Base-by-base conservation (phyloP, 495 filamentous ascomycete genomes). In the Tuber magnatum region DNA sequence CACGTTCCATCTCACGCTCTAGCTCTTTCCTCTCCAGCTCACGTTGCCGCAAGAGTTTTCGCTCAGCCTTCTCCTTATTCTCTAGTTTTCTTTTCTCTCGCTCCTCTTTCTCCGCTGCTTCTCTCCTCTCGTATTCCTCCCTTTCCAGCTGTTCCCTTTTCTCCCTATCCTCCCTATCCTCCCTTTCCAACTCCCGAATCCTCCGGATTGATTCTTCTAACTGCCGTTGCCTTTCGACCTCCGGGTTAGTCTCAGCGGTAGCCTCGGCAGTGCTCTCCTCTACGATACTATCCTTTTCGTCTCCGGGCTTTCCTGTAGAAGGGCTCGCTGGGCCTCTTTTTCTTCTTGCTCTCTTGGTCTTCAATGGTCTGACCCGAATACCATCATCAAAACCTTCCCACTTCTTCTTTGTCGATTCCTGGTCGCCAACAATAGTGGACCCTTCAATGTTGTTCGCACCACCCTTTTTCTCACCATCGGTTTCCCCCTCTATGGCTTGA, bases 311-410 rank as follows among this genome's bases (percentile, higher is more conserved):
- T 79, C 75, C 73, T 68, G 46, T 69, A 38, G 76, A 79, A 56
- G 68, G 68, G 28, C 75, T 71, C 24, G 78, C 77, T 20, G 71
- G 71, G 14, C 71, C 70, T 68, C 46, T 76, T 70, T 81, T 82
- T 72, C 72, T 76, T 51, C 75, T 79, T 2, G 70, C 42, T 48
- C 77, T 77, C 40, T 80, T 79, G 40, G 73, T 75, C 68, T 80
- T 82, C 41, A 80, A 32, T 24, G 80, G 80, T 22, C 51, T 81
- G 46, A 81, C 77, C 41, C 80, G 73, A 68, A 81, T 82, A 22
- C 80, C 80, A 38, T 82, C 77, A 51, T 78, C 68, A 28, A 56
- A 74, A 28, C 74, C 76, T 5, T 81, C 80, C 80, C 80, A 78
- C 42, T 74, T 81, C 65, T 69, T 73, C 41, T 69, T 78, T 38